phyloP scores from a whole-genome alignment of 148 eudicot species.

The Diospyros kaki region DNA sequence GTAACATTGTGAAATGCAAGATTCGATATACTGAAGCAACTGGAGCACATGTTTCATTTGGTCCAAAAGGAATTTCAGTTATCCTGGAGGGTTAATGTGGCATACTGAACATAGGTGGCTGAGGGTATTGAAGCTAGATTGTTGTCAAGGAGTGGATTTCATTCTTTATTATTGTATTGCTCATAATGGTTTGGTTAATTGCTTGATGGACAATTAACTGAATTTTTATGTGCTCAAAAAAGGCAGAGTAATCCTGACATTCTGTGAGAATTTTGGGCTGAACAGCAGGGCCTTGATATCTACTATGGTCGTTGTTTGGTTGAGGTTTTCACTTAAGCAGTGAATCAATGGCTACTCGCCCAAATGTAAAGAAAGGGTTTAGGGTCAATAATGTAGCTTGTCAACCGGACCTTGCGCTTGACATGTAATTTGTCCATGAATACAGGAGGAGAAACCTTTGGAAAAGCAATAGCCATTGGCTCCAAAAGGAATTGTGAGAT shows the following conservation, averaged over 20 bases:
- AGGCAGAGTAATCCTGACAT: not conserved
- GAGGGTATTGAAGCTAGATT: not conserved
- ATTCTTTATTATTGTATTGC: not conserved
- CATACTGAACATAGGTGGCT: not conserved
- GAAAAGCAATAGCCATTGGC: not conserved
- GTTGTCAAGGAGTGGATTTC: no score
- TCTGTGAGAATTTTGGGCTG: not conserved
- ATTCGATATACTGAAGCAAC: not conserved
- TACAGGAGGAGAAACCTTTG: constrained; percentile 5
- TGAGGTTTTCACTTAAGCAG: not conserved
- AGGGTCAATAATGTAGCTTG: not conserved
- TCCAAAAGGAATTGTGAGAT: not conserved
- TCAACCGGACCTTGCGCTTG: not conserved
- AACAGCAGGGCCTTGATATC: not conserved
- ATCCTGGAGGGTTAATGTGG: not conserved
- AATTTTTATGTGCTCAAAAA: not conserved
- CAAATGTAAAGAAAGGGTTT: not conserved
- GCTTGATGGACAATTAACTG: not conserved
- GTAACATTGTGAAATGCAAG: not conserved
- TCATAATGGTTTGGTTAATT: not conserved
- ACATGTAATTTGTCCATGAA: not conserved
- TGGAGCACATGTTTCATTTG: not conserved
- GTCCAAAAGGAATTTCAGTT: not conserved
- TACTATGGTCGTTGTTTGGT: not conserved
- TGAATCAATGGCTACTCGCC: no score